Conservation (phyloP, 768 basidiomycete species). For the Rhodotorula babjevae region DNA sequence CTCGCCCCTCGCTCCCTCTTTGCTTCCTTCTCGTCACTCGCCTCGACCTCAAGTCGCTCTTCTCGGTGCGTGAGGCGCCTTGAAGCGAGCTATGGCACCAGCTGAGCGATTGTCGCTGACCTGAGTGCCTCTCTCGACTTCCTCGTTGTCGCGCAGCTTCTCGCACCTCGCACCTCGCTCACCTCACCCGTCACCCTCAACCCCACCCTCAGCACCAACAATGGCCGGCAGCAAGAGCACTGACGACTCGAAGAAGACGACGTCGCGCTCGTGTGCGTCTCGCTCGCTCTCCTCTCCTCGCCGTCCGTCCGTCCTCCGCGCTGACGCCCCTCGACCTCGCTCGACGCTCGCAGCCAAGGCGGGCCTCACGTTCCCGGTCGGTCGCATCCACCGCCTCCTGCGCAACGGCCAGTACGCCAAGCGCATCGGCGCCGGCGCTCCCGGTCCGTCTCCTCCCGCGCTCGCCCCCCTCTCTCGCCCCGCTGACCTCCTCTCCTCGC, state of each 20-base stretch:
- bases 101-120: too few relatives aligned
- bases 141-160: too few relatives aligned
- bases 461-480: neutral
- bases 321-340: too few relatives aligned
- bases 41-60: too few relatives aligned
- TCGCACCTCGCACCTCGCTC: neutral
- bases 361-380: slow-evolving; percentile 74
- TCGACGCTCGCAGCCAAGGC: slow-evolving; percentile 47
- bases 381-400: slow-evolving; percentile 89
- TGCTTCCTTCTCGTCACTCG: neutral
- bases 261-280: neutral
- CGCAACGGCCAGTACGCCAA: slow-evolving; percentile 80
- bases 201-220: neutral
- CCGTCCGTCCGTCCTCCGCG: too few relatives aligned
- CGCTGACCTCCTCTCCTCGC: neutral
- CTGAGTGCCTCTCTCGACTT: too few relatives aligned
- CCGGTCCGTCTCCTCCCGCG: slow-evolving; percentile 46
- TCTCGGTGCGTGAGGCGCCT: too few relatives aligned
- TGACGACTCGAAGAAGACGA: neutral
- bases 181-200: too few relatives aligned
- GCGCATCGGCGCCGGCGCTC: slow-evolving; percentile 83
- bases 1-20: neutral
- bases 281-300: neutral
- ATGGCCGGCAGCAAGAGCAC: neutral
- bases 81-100: too few relatives aligned